Evolutionary conservation across 257 asterid species (phyloP).

Genomic region (Cordia subcordata): DNA sequence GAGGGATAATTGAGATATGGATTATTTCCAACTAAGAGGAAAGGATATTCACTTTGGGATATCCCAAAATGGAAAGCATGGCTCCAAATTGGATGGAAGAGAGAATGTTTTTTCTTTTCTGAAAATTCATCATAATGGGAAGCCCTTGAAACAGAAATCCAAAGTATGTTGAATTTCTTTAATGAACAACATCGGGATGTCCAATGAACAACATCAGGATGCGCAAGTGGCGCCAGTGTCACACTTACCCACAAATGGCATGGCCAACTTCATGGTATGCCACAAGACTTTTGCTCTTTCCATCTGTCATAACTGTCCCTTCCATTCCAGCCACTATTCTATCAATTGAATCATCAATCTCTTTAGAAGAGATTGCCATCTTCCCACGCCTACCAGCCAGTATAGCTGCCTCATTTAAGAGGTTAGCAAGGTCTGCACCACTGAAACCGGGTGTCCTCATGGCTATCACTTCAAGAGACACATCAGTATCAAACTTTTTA

Average conservation of each 20-base stretch:
- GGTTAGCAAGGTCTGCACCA: conserved; percentile 99
- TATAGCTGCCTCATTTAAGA: conserved; percentile 94
- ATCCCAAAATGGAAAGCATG: too few relatives aligned
- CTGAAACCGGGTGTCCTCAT: conserved; percentile 99
- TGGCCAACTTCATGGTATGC: conserved; percentile 99
- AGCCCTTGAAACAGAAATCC: too few relatives aligned
- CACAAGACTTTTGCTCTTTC: conserved; percentile 97
- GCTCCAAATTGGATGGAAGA: too few relatives aligned
- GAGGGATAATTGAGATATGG: too few relatives aligned
- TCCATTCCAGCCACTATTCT: conserved; percentile 99
- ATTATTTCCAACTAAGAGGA: too few relatives aligned
- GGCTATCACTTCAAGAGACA: conserved; percentile 90
- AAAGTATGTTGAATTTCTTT: too few relatives aligned
- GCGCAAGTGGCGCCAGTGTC: too few relatives aligned
- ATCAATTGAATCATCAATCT: conserved; percentile 93
- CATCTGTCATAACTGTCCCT: conserved; percentile 98
- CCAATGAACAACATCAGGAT: background rate
- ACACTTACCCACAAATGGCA: conserved; percentile 93
- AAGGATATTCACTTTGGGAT: too few relatives aligned
- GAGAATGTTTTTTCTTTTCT: too few relatives aligned
- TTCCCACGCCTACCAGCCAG: conserved; percentile 92
- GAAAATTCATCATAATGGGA: too few relatives aligned
- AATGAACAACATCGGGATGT: too few relatives aligned
- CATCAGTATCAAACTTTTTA: conserved; percentile 77
- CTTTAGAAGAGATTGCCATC: conserved; percentile 78